Base-by-base conservation (phyloP, 257 asterid genomes). In the Ajuga chamaepitys region DNA sequence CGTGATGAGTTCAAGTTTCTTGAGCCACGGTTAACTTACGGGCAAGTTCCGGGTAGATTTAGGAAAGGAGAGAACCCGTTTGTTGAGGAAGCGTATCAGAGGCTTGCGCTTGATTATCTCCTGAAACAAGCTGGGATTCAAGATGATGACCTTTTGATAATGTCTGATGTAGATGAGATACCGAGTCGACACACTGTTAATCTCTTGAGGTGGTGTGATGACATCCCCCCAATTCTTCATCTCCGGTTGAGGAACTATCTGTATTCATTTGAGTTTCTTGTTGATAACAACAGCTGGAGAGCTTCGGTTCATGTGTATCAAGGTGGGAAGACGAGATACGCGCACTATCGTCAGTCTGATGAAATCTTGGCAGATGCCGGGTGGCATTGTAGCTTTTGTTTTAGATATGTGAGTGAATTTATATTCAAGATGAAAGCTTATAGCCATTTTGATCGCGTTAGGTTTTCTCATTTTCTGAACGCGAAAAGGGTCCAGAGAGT, bases 301-400 rank as follows among this genome's bases (percentile, higher is more conserved):
- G 95, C 96, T 74, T 84, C 97, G 1, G 67, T 82, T 18, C 96
- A 88, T 55, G 77, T 85, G 18, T 88, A 88, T 52, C 78, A 79
- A 21, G 75, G 87, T 30, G 96, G 96, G 7, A 88, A 88, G 70
- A 88, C 95, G 2, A 84, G 82, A 64, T 88, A 86, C 42, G 96
- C 96, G 4, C 96, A 88, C 74, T 88, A 81, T 70, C 78, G 96
- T 0, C 96, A 86, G 79, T 81, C 95, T 16, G 93, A 84, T 10
- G 76, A 71, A 9, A 80, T 88, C 13, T 75, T 85, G 80, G 84
- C 80, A 3, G 96, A 88, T 62, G 78, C 95, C 0, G 95, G 95
- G 28, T 88, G 93, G 95, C 95, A 88, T 47, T 87, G 96, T 25
- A 88, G 96, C 89, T 88, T 88, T 71, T 88, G 96, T 68, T 88